Evolutionary conservation across 2,329 filamentous ascomycete genomes (phyloP).

Genomic region (Neocucurbitaria cava): DNA sequence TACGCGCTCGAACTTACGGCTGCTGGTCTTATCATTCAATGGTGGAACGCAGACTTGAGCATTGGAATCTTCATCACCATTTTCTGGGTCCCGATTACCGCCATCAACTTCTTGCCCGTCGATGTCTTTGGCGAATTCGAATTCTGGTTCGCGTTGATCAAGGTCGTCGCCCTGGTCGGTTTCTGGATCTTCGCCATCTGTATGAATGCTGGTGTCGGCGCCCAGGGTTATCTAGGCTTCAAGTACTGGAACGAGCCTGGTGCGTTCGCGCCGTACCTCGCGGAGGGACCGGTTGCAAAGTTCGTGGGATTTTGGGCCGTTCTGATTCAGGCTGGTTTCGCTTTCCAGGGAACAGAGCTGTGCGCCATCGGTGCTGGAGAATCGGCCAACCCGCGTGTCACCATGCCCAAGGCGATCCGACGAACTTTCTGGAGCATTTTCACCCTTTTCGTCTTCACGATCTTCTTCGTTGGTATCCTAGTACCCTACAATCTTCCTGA

Average conservation of each 20-base stretch:
- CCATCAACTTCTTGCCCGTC: slow-evolving; percentile 74
- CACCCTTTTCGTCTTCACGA: slow-evolving; percentile 66
- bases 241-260: slow-evolving; percentile 73
- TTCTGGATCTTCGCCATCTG: slow-evolving; percentile 80
- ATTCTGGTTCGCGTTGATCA: slow-evolving; percentile 79
- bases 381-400: slow-evolving; percentile 73
- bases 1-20: slow-evolving; percentile 76
- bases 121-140: slow-evolving; percentile 78
- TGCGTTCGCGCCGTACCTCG: slow-evolving; percentile 69
- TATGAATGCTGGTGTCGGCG: slow-evolving; percentile 71
- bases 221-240: slow-evolving; percentile 77
- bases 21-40: slow-evolving; percentile 77
- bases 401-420: slow-evolving; percentile 74
- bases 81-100: slow-evolving; percentile 74
- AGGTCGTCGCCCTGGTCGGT: slow-evolving; percentile 75
- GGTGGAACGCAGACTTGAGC: slow-evolving; percentile 69
- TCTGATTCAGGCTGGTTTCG: slow-evolving; percentile 72
- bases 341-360: slow-evolving; percentile 76
- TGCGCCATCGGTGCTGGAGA: slow-evolving; percentile 82
- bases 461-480: slow-evolving; percentile 74
- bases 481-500: slow-evolving; percentile 64
- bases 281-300: slow-evolving; percentile 66
- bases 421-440: slow-evolving; percentile 80
- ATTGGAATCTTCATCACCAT: slow-evolving; percentile 76
- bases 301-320: slow-evolving; percentile 75